Evolutionary conservation across 2,329 filamentous ascomycete genomes (phyloP).

Genomic region (Fusarium guadeloupense): DNA sequence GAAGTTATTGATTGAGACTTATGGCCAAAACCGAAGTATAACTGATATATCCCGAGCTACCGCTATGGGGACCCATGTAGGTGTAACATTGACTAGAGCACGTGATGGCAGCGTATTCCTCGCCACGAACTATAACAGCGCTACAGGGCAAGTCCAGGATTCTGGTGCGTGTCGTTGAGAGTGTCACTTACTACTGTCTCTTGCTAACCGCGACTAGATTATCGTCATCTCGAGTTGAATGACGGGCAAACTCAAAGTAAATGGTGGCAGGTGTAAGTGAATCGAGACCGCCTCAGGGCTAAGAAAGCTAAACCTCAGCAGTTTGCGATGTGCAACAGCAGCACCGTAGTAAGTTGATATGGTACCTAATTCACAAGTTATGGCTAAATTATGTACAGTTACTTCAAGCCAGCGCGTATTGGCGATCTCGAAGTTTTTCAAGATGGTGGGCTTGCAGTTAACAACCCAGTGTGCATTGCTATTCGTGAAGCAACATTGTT

Average conservation of each 20-base stretch:
- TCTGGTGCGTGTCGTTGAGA: background rate
- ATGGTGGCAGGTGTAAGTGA: constrained; percentile 20
- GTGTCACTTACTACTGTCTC: background rate
- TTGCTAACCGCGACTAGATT: constrained; percentile 13
- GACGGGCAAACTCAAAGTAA: constrained; percentile 1
- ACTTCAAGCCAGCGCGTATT: constrained; percentile 23
- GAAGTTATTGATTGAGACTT: constrained; percentile 8
- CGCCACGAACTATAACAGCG: constrained; percentile 29
- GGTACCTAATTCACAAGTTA: background rate
- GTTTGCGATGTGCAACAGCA: constrained; percentile 23
- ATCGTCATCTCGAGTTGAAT: constrained; percentile 3
- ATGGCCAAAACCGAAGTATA: constrained; percentile 1
- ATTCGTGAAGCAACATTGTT: constrained; percentile 24
- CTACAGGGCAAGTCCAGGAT: background rate
- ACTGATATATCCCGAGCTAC: constrained; percentile 9
- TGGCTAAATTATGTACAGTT: constrained; percentile 11
- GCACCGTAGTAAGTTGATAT: constrained; percentile 27
- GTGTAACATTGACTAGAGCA: constrained; percentile 23
- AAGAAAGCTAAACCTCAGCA: background rate
- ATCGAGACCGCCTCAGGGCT: background rate
- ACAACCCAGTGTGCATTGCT: constrained; percentile 34
- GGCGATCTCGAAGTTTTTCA: constrained; percentile 21
- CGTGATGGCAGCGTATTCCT: constrained; percentile 16
- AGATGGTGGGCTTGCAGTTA: constrained; percentile 33
- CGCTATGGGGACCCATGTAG: constrained; percentile 17